Evolutionary conservation across 768 basidiomycete genomes (phyloP).

Genomic region (Leucosporidium yakuticum): DNA sequence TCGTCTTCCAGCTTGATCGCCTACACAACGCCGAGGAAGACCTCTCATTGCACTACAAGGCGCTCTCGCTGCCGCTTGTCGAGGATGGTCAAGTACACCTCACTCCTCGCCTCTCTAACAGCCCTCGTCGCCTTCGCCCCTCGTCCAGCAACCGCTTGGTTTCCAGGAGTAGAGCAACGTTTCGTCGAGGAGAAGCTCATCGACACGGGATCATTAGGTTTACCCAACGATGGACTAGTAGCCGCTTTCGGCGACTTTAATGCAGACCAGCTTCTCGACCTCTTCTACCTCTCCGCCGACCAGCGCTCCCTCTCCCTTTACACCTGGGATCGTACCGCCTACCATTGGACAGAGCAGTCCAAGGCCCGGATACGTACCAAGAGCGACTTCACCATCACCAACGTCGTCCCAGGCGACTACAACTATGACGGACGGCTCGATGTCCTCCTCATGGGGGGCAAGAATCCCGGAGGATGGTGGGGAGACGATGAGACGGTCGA

Average conservation of each 20-base stretch:
- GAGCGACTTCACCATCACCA: slow-evolving; percentile 51
- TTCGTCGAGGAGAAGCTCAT: slow-evolving; percentile 76
- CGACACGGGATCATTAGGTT: slow-evolving; percentile 69
- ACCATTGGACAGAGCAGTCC: slow-evolving; percentile 44
- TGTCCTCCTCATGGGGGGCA: slow-evolving; percentile 75
- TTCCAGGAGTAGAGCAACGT: slow-evolving; percentile 47
- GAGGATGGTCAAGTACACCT: neutral
- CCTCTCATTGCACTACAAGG: too few relatives aligned
- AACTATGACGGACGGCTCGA: slow-evolving; percentile 88
- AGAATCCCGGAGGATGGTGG: slow-evolving; percentile 48
- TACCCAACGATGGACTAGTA: slow-evolving; percentile 61
- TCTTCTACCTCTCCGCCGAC: slow-evolving; percentile 67
- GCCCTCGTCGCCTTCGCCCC: neutral
- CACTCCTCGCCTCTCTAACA: neutral
- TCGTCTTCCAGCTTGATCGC: too few relatives aligned
- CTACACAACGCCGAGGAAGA: too few relatives aligned
- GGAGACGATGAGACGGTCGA: slow-evolving; percentile 49
- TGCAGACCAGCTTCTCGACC: slow-evolving; percentile 89
- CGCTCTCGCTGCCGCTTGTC: too few relatives aligned
- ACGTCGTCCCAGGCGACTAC: slow-evolving; percentile 88
- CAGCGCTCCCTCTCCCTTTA: slow-evolving; percentile 69
- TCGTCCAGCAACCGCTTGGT: neutral
- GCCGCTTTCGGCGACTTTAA: slow-evolving; percentile 93
- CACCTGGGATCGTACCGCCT: slow-evolving; percentile 73
- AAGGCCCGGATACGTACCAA: slow-evolving; percentile 36